phyloP scores from a whole-genome alignment of 306 rosid genomes.

The Lathyrus oleraceus region DNA sequence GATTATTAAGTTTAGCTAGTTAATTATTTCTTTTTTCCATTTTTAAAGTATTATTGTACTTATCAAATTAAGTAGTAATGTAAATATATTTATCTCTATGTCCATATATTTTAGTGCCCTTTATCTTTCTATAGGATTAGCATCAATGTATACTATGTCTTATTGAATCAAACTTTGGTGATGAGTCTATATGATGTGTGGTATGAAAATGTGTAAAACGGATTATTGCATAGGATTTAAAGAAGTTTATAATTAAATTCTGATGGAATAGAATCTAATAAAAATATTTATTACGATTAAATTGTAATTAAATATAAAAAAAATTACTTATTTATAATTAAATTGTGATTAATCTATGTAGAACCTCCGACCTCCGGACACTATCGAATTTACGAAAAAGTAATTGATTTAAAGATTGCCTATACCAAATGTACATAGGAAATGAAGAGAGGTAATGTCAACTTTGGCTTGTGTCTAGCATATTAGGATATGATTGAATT shows the following conservation, averaged over 20 bases:
- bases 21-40: background rate
- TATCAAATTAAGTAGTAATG: constrained; percentile 38
- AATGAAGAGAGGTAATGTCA: constrained; percentile 14
- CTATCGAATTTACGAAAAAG: background rate
- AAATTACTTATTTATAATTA: no score
- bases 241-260: no score
- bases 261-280: no score
- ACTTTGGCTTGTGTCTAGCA: constrained; percentile 12
- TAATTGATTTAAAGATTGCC: background rate
- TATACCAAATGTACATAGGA: background rate
- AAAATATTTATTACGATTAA: no score
- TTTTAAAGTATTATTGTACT: constrained; percentile 28
- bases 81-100: constrained; percentile 41
- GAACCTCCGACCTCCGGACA: no score
- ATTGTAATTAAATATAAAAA: no score
- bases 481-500: constrained; percentile 21
- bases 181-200: constrained; percentile 14
- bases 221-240: no score
- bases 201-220: no score
- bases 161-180: constrained; percentile 21
- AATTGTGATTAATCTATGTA: no score
- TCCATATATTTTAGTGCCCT: constrained; percentile 44
- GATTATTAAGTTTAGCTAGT: background rate
- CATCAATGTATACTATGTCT: constrained; percentile 15
- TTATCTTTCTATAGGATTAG: constrained; percentile 34